Base-by-base conservation (phyloP, 345 rosid species). In the Microcos paniculata region DNA sequence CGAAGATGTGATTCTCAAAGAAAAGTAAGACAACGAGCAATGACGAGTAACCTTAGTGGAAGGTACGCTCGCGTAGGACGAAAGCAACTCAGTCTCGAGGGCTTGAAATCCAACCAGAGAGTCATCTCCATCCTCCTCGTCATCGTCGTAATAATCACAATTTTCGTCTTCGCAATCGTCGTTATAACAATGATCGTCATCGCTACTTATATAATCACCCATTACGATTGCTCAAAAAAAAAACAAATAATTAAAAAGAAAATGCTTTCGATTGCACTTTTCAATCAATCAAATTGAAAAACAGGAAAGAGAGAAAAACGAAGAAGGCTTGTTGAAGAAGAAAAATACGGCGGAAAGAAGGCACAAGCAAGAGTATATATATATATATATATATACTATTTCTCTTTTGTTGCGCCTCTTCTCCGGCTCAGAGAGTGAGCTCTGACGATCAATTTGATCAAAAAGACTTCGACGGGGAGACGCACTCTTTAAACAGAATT, bases 121-220 rank as follows among this genome's bases (percentile, higher is more conserved):
- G 19, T 35, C 58, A 45, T 62, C 70, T 48, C 42, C 77, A 19
- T 16, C 43, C 1, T 35, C 40, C 4, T 3, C 4, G 45, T 43
- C 57, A 8, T n/a, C 68, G 56, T 43, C 28, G 19, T 46, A 61
- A 30, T 6, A 61, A 8, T 31, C 56, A 2, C 66, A 55, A 61
- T 30, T 15, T 42, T 24, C 53, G 28, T 71, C 63, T 21, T 62
- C 77, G 7, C 19, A 8, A 48, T 58, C 42, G 42, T 43, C 7
- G 53, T 61, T 28, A 46, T 11, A 46, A n/a, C n/a, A n/a, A 21
- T 8, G 13, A 31, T 48, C 42, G 10, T 62, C 58, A 45, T 74
- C 77, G 77, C 45, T 13, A 74, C 70, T 21, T 4, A 4, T n/a
- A 59, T 11, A 45, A 62, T 62, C 70, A 19, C 42, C 77, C 77